These are phyloP conservation scores for Letharia columbiana DNA, from an alignment of 495 filamentous ascomycete genomes.

Conservation along the genomic window DNA sequence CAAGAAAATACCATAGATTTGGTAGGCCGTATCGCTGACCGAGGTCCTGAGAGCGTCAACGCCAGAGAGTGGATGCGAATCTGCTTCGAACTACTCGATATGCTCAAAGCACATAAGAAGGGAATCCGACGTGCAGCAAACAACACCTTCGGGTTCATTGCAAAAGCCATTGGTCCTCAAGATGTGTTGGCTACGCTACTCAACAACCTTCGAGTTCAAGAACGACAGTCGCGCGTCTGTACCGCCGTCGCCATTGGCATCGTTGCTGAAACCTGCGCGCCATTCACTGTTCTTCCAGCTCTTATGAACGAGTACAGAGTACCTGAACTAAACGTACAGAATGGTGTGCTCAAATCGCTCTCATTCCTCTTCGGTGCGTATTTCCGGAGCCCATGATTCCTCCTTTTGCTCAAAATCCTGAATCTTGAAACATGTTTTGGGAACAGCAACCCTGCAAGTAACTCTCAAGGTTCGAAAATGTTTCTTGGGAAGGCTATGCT, in stretches of 20 bases:
- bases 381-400: no score
- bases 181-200: slow-evolving; percentile 94
- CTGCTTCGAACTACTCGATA: slow-evolving; percentile 97
- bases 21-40: slow-evolving; percentile 95
- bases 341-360: slow-evolving; percentile 93
- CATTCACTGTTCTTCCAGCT: slow-evolving; percentile 96
- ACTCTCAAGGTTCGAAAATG: no score
- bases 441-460: no score
- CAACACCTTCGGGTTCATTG: slow-evolving; percentile 99
- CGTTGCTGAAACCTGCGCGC: slow-evolving; percentile 99
- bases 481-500: no score
- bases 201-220: slow-evolving; percentile 93
- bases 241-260: slow-evolving; percentile 98
- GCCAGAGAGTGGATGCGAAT: slow-evolving; percentile 99
- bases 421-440: no score
- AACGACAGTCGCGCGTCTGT: slow-evolving; percentile 96
- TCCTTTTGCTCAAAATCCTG: no score
- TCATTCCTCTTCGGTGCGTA: slow-evolving; percentile 56
- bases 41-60: slow-evolving; percentile 90
- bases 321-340: slow-evolving; percentile 96
- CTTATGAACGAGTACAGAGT: slow-evolving; percentile 99
- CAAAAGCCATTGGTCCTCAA: slow-evolving; percentile 96
- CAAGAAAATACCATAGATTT: slow-evolving; percentile 99
- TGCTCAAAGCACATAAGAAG: slow-evolving; percentile 99
- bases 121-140: slow-evolving; percentile 97